Conservation (phyloP, 768 basidiomycete genomes). For the Steccherinum ochraceum region DNA sequence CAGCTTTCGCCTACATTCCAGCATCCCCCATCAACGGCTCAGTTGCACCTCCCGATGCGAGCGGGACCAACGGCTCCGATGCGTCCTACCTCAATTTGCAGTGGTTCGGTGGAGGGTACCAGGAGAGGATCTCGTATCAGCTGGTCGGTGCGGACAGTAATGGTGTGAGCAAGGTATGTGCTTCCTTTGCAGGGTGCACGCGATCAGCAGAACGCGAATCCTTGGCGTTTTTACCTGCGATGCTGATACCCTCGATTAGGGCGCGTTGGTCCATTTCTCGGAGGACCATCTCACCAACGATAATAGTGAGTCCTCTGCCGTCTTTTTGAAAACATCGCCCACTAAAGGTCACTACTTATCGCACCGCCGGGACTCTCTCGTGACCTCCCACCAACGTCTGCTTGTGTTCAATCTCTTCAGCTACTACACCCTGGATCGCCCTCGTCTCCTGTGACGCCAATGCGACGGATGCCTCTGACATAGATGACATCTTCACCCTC, state of each 20-base stretch:
- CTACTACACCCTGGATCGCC: conserved; percentile 87
- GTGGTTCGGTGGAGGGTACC: conserved; percentile 48
- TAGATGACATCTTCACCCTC: conserved; percentile 75
- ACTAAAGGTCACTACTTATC: too few species aligned
- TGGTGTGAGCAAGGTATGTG: conserved; percentile 51
- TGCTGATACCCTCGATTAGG: conserved; percentile 44
- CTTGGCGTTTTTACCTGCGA: neutral
- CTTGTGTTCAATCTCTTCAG: conserved; percentile 23
- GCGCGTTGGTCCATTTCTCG: conserved; percentile 79
- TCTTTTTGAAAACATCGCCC: neutral
- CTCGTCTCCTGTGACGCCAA: conserved; percentile 80
- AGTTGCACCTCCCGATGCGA: conserved; percentile 27
- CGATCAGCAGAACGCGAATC: neutral
- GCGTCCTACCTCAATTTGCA: conserved; percentile 51
- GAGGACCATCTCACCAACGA: conserved; percentile 47
- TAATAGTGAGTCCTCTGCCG: conserved; percentile 34
- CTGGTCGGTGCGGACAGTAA: conserved; percentile 42
- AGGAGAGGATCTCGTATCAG: conserved; percentile 48
- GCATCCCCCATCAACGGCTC: conserved; percentile 69
- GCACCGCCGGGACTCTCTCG: too few species aligned
- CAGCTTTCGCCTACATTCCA: conserved; percentile 52
- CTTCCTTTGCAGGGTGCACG: neutral
- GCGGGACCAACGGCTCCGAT: conserved; percentile 47
- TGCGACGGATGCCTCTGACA: conserved; percentile 52
- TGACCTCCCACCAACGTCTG: neutral